A percentile compares a stretch with the other conserved stretches of the same genome.
Conservation (phyloP, 2,329 filamentous ascomycete genomes). For the Botrytis paeoniae region DNA sequence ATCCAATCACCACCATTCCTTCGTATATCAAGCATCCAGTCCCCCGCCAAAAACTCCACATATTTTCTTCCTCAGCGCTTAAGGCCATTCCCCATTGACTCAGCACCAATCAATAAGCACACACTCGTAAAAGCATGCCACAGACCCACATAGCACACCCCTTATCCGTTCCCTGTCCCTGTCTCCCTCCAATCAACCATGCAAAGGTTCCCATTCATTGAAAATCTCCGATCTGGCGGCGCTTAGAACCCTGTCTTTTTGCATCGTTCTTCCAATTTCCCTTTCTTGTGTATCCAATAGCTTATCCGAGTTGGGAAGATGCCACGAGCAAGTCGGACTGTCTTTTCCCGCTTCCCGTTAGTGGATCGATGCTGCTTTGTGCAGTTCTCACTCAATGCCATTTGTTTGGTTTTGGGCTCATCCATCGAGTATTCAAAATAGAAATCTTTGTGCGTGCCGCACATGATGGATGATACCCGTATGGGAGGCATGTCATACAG, state of each 20-base stretch:
- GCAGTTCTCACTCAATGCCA: neutral
- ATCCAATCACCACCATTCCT: neutral
- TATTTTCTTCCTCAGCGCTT: slow-evolving; percentile 10
- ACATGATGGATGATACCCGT: neutral
- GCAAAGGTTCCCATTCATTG: neutral
- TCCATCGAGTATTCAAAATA: neutral
- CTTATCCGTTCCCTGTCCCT: neutral
- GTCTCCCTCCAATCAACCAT: neutral
- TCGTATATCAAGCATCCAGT: neutral
- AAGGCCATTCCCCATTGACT: neutral
- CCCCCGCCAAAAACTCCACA: slow-evolving; percentile 6
- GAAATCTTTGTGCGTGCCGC: neutral
- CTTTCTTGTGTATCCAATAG: neutral
- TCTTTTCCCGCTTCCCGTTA: neutral
- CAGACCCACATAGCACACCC: neutral
- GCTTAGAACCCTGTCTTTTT: slow-evolving; percentile 13
- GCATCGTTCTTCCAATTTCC: neutral
- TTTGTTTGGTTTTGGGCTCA: neutral
- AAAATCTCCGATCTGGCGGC: slow-evolving; percentile 11
- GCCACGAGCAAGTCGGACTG: neutral
- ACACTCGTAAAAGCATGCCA: slow-evolving; percentile 4
- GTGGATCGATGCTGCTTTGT: slow-evolving; percentile 1
- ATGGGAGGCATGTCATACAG: neutral
- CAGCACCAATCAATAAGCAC: neutral
- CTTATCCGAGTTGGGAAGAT: neutral